Evolutionary conservation across 202 grass and related monocot species (phyloP).

Genomic region (Saccharum hybrid): DNA sequence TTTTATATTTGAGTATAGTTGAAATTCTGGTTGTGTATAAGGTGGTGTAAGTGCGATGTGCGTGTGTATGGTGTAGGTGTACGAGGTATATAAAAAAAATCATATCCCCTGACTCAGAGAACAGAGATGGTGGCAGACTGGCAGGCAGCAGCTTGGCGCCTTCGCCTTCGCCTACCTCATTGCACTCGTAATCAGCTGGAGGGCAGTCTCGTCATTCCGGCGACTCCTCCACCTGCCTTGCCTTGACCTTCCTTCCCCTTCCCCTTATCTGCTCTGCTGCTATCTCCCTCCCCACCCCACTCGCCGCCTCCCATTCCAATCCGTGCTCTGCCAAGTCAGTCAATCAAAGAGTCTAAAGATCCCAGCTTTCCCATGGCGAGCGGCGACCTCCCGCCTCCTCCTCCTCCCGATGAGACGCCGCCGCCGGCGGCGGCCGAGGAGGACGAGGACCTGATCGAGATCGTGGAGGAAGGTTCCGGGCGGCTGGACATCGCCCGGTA

Average conservation of each 20-base stretch:
- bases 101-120: too few relatives aligned
- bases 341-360: slow-evolving; percentile 20
- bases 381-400: slow-evolving; percentile 8
- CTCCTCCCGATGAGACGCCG: background rate
- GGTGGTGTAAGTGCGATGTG: too few relatives aligned
- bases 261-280: slow-evolving; percentile 41
- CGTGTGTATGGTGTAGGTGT: too few relatives aligned
- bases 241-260: background rate
- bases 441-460: slow-evolving; percentile 68
- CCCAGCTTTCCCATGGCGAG: slow-evolving; percentile 25
- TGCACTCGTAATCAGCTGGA: slow-evolving; percentile 10
- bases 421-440: background rate
- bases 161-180: slow-evolving; percentile 8
- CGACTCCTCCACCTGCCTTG: background rate
- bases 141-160: background rate
- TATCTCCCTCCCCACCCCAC: background rate
- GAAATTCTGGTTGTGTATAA: too few relatives aligned
- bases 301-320: background rate
- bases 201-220: slow-evolving; percentile 11
- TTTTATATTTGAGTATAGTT: too few relatives aligned
- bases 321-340: slow-evolving; percentile 22
- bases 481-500: slow-evolving; percentile 66
- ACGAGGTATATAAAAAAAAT: too few relatives aligned
- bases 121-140: background rate
- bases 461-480: slow-evolving; percentile 61